Evolutionary conservation across 805 yeast genomes (phyloP), one percentile per base, ranked within the genome.

Genomic region (Ogataea pilisensis): DNA sequence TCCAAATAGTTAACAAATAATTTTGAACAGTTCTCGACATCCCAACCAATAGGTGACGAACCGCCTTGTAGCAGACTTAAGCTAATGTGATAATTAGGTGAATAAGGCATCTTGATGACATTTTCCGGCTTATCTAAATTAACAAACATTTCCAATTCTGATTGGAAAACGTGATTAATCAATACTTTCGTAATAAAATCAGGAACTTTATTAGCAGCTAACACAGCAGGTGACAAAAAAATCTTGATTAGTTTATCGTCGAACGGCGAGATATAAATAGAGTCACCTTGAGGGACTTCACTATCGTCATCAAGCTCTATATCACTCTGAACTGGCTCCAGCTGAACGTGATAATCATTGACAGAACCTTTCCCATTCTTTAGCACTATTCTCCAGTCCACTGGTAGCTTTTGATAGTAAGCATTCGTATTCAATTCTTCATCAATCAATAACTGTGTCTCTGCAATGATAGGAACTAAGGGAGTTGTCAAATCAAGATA

Each of bases 61-160:
- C 77, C 80, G 37, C 93, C 95, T 20, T 78, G 75, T 38, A 90
- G 64, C 42, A 90, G 66, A 18, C 88, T 82, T 45, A 89, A 72
- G 3, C 89, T 80, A n/a, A 91, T 53, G 55, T 87, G 93, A 48
- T 83, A 80, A 26, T 74, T 65, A 4, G 91, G 81, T 2, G 84
- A 65, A 54, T 76, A 82, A 0, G 79, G 74, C 24, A 79, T 60
- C n/a, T 68, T 72, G 35, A 71, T 49, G 29, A 65, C 62, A 11
- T 60, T 54, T 9, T 56, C 59, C 3, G 55, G 44, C 12, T 41
- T 22, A 12, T 50, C 36, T 19, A 59, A 27, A 12, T 59, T 45
- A 4, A 55, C 32, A 32, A 71, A 52, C 41, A 58, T 51, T 3
- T 43, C 41, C 11, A 73, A 45, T 43, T 75, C 80, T 14, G 57